Conservation (phyloP, 1,284 basidiomycete genomes). For the Moesziomyces antarcticus region DNA sequence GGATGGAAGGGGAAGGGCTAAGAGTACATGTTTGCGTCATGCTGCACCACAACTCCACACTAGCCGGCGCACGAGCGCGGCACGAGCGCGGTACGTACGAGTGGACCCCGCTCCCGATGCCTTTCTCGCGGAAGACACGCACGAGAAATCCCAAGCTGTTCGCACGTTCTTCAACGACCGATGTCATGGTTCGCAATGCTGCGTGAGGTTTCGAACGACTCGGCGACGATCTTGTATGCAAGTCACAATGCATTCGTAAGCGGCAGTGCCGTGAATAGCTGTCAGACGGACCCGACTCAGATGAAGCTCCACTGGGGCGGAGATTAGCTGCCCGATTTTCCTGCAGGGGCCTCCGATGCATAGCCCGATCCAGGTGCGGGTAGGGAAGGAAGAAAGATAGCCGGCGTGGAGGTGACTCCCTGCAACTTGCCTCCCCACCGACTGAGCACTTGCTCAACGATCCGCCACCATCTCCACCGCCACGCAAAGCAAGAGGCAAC, state of each 20-base stretch:
- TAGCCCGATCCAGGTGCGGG: neutral
- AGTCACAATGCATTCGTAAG: too few species aligned
- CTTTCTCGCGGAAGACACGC: too few species aligned
- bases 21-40: slow-evolving; percentile 12
- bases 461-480: neutral
- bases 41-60: slow-evolving; percentile 7
- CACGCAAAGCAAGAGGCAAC: neutral
- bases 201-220: too few species aligned
- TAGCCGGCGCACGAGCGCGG: slow-evolving; percentile 12
- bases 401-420: neutral
- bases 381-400: slow-evolving; percentile 5
- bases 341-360: too few species aligned
- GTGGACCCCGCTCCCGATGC: too few species aligned
- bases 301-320: too few species aligned
- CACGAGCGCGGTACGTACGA: slow-evolving; percentile 5
- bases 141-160: too few species aligned
- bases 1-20: neutral
- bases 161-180: too few species aligned
- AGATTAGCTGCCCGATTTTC: neutral
- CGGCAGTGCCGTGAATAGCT: too few species aligned
- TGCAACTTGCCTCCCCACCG: neutral
- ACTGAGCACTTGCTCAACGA: neutral
- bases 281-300: too few species aligned
- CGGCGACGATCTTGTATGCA: too few species aligned
- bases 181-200: too few species aligned